Evolutionary conservation across 768 basidiomycete species (phyloP).

Genomic region (Kwoniella europaea): DNA sequence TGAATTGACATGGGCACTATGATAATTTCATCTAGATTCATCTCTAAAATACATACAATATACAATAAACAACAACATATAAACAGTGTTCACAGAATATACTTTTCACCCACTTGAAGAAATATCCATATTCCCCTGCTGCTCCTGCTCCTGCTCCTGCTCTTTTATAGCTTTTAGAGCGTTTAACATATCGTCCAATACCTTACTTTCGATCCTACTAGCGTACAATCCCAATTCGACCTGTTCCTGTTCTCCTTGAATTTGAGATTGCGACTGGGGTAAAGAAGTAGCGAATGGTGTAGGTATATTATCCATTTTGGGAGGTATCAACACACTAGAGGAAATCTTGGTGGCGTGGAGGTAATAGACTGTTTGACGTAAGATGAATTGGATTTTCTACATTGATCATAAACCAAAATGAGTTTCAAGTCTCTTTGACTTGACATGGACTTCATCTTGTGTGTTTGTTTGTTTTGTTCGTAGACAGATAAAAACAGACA

Average conservation of each 20-base stretch:
- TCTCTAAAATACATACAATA: not conserved
- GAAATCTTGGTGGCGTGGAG: slow-evolving; percentile 45
- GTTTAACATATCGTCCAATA: slow-evolving; percentile 34
- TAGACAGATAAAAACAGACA: slow-evolving; percentile 1
- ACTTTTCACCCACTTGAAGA: not conserved
- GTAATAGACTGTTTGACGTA: slow-evolving; percentile 52
- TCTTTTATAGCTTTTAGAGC: slow-evolving; percentile 24
- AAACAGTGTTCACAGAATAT: not conserved
- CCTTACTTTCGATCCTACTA: slow-evolving; percentile 36
- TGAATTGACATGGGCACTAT: not conserved
- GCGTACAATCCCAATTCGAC: slow-evolving; percentile 44
- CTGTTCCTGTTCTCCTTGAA: no score
- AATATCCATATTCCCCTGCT: slow-evolving; percentile 6
- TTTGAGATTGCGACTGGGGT: slow-evolving; percentile 9
- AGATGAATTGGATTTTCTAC: slow-evolving; percentile 54
- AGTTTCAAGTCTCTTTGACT: no score
- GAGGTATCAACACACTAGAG: slow-evolving; percentile 32
- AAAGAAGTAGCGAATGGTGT: slow-evolving; percentile 48
- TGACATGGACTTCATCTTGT: no score
- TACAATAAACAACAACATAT: not conserved
- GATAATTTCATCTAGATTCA: no score
- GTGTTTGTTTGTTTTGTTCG: not conserved
- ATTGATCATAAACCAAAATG: not conserved
- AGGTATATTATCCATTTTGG: slow-evolving; percentile 34
- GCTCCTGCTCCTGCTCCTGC: not conserved